Evolutionary conservation across 805 yeast genomes (phyloP).

Genomic region (Starmerella cellae): DNA sequence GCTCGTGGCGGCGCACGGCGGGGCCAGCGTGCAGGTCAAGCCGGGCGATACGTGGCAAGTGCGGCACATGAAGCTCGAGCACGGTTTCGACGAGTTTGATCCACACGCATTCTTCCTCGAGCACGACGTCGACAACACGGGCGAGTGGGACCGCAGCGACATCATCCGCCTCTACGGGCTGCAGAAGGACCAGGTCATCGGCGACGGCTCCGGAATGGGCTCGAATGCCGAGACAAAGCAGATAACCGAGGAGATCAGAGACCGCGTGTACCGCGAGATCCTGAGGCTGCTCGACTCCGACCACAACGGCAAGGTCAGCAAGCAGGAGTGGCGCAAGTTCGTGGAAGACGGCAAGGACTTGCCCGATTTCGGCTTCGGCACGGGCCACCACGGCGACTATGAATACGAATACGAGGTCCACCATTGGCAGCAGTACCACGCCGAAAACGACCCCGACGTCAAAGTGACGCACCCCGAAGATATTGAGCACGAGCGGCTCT

Average conservation of each 20-base stretch:
- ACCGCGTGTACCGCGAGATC: constrained; percentile 43
- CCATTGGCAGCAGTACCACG: constrained; percentile 63
- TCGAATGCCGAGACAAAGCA: constrained; percentile 49
- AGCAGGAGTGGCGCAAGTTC: constrained; percentile 59
- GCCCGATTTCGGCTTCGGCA: constrained; percentile 88
- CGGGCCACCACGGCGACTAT: constrained; percentile 88
- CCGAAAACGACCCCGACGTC: constrained; percentile 70
- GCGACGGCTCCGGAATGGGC: constrained; percentile 86
- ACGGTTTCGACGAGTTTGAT: constrained; percentile 60
- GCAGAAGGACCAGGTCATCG: constrained; percentile 55
- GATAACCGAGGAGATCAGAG: constrained; percentile 40
- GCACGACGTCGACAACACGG: constrained; percentile 50
- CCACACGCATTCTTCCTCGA: constrained; percentile 62
- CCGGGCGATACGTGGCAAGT: constrained; percentile 27
- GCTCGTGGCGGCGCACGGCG: background rate
- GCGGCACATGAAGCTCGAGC: constrained; percentile 81
- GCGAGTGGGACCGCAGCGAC: constrained; percentile 50
- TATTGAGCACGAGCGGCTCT: constrained; percentile 70
- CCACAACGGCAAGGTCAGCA: constrained; percentile 48
- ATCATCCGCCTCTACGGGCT: constrained; percentile 74
- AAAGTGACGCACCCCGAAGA: constrained; percentile 73
- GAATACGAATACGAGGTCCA: constrained; percentile 89
- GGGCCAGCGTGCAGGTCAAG: background rate
- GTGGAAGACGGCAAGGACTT: constrained; percentile 51
- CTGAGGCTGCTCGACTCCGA: constrained; percentile 51